A percentile compares a stretch with the other conserved stretches of the same genome.
phyloP scores from a whole-genome alignment of 345 rosid genomes.

The Hibiscus syriacus region DNA sequence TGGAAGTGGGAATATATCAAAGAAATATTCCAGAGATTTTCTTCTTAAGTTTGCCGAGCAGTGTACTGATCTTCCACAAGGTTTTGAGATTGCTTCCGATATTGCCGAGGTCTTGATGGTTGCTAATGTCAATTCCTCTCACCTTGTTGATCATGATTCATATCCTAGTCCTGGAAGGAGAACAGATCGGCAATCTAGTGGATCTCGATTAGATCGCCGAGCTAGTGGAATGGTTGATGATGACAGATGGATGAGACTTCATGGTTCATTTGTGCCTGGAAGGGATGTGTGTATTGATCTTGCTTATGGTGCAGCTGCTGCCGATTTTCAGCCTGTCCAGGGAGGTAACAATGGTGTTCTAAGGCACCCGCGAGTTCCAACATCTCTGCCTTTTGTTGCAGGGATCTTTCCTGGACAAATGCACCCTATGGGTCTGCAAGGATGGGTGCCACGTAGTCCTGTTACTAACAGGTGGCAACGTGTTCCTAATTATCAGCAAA shows the following conservation, averaged over 20 bases:
- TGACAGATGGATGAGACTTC: constrained; percentile 55
- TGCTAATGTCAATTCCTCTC: constrained; percentile 25
- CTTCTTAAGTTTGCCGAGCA: constrained; percentile 67
- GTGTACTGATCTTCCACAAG: constrained; percentile 59
- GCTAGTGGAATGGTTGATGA: constrained; percentile 52
- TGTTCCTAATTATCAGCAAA: constrained; percentile 53
- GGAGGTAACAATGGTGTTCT: constrained; percentile 69
- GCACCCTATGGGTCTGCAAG: constrained; percentile 60
- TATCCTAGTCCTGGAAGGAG: constrained; percentile 54
- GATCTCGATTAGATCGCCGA: constrained; percentile 66
- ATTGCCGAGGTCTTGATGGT: constrained; percentile 36
- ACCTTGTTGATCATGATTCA: constrained; percentile 44
- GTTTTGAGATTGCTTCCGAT: constrained; percentile 46
- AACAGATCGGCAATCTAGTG: constrained; percentile 52
- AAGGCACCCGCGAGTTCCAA: constrained; percentile 62
- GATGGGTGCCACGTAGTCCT: constrained; percentile 51
- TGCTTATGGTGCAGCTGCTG: constrained; percentile 34
- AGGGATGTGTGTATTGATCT: constrained; percentile 42
- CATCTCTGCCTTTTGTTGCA: constrained; percentile 33
- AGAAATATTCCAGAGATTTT: constrained; percentile 92
- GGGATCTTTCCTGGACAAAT: constrained; percentile 71
- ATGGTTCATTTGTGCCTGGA: constrained; percentile 43
- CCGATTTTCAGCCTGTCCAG: constrained; percentile 58
- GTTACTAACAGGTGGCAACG: constrained; percentile 91
- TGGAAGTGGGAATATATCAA: constrained; percentile 33